Conservation (phyloP, 2,329 filamentous ascomycete genomes). For the Sporothrix dimorphospora region DNA sequence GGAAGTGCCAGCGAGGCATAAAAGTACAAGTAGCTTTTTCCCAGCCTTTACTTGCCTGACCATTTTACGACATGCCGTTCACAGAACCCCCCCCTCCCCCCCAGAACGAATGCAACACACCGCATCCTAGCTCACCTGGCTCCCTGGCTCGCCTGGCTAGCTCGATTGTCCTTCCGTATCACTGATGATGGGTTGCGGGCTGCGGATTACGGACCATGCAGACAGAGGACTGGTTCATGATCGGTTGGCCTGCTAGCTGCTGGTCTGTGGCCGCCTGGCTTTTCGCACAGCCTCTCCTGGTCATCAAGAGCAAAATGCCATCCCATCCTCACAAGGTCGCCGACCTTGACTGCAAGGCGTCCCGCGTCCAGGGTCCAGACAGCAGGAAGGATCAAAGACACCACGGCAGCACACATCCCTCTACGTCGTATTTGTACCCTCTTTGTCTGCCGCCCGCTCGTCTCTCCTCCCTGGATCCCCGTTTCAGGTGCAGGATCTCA, state of each 20-base stretch:
- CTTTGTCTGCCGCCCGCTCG: neutral
- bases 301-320: neutral
- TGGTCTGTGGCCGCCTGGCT: neutral
- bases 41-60: neutral
- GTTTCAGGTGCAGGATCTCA: slow-evolving; percentile 19
- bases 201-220: neutral
- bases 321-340: slow-evolving; percentile 13
- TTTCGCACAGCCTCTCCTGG: neutral
- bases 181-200: slow-evolving; percentile 1
- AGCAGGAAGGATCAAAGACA: neutral
- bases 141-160: slow-evolving; percentile 3
- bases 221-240: neutral
- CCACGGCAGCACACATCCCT: neutral
- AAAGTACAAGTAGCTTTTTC: neutral
- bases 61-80: slow-evolving; percentile 21
- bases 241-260: neutral
- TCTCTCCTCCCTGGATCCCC: neutral
- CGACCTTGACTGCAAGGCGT: slow-evolving; percentile 20
- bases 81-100: slow-evolving; percentile 5
- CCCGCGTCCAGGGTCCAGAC: neutral
- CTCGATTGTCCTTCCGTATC: slow-evolving; percentile 11
- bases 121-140: neutral
- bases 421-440: no score
- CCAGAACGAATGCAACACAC: slow-evolving; percentile 13
- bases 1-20: no score